Evolutionary conservation across 2,329 filamentous ascomycete species (phyloP).

Genomic region (Fusarium sp.): DNA sequence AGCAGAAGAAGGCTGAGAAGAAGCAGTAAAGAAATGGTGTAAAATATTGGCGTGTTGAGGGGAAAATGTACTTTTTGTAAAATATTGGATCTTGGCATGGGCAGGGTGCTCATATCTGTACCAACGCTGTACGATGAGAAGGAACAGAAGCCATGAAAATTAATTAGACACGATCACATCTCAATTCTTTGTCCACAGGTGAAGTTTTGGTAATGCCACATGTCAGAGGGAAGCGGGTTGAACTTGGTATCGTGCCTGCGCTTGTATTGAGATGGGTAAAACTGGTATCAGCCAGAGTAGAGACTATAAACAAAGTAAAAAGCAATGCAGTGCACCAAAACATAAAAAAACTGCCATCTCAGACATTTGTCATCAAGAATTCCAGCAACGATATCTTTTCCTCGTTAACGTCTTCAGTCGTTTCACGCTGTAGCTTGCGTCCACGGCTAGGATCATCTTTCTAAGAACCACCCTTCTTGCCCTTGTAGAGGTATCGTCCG

Average conservation of each 20-base stretch:
- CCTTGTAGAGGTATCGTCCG: constrained; percentile 58
- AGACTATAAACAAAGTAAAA: constrained; percentile 26
- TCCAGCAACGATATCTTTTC: neutral
- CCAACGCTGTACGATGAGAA: constrained; percentile 45
- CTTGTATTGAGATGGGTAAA: constrained; percentile 39
- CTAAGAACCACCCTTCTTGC: constrained; percentile 51
- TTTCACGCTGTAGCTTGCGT: neutral
- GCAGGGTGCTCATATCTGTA: constrained; percentile 39
- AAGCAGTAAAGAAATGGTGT: constrained; percentile 7
- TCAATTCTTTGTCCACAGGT: constrained; percentile 10
- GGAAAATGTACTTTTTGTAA: constrained; percentile 41
- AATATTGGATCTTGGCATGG: constrained; percentile 34
- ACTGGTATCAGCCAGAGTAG: constrained; percentile 41
- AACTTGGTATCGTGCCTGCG: constrained; percentile 29
- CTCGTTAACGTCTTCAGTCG: neutral
- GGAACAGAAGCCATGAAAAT: constrained; percentile 32
- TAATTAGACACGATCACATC: constrained; percentile 48
- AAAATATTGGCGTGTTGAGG: constrained; percentile 11
- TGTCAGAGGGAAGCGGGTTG: neutral
- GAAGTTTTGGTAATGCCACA: neutral
- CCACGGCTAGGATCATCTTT: neutral
- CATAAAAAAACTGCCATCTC: constrained; percentile 17
- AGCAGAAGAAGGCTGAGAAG: constrained; percentile 31
- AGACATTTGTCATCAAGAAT: neutral
- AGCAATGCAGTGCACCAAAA: constrained; percentile 37